Evolutionary conservation across 2,329 filamentous ascomycete species (phyloP), one percentile per base, ranked within the genome.

Genomic region (Truncatella angustata): DNA sequence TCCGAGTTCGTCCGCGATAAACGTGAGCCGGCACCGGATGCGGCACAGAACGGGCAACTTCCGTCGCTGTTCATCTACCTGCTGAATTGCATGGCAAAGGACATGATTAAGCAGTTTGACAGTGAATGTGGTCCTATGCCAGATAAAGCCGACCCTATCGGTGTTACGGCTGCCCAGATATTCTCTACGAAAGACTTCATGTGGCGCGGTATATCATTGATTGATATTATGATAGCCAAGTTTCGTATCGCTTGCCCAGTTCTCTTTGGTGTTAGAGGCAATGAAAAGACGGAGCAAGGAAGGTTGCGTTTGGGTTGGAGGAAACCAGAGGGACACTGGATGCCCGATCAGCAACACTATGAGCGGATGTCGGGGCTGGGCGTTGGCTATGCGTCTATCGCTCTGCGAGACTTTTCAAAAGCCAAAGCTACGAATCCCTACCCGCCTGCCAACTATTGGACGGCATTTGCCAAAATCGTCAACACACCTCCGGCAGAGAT

Each of bases 141-240:
- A 1, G 81, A 81, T 55, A 78, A 82, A 5, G 90, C 90, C 9
- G 88, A 94, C 59, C 87, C 89, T 1, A 80, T 95, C 40, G 91
- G 91, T n/a, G 82, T 93, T 21, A 77, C 92, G 21, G 79, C 86
- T 1, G 87, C 87, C 5, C 83, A 86, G 57, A 79, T 95, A 26
- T 93, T 95, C 66, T 87, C 88, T 1, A 77, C 81, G 49, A 77
- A 82, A 16, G 77, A 82, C 14, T 88, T 90, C 63, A 75, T 80
- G 50, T 88, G 85, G 78, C 80, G 85, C 47, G 86, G 84, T 7
- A 71, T 80, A 44, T 80, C 86, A 1, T 76, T 96, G 53, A 86
- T 91, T 49, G 90, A 95, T 65, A 89, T 97, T 54, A 77, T 97
- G 26, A 86, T 96, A 63, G 87, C 92, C 50, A 97, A 97, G 69